Evolutionary conservation across 257 asterid species (phyloP).

Genomic region (Eucommia ulmoides): DNA sequence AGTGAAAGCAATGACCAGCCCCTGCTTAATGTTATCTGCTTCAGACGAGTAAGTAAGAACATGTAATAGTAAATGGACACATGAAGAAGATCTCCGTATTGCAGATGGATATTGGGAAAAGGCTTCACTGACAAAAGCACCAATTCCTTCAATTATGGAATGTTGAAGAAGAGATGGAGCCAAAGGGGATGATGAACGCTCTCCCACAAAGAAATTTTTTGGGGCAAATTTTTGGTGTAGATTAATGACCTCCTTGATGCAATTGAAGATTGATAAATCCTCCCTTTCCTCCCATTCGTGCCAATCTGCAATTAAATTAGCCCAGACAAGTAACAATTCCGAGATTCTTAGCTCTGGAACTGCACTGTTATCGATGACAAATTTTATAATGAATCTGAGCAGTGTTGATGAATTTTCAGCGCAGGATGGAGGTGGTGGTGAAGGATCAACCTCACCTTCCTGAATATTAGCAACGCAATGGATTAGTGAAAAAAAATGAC

Average conservation of each 20-base stretch:
- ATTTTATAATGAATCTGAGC: slow-evolving; percentile 25
- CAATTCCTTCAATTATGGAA: slow-evolving; percentile 30
- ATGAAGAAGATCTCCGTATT: slow-evolving; percentile 31
- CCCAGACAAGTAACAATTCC: slow-evolving; percentile 28
- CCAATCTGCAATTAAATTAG: slow-evolving; percentile 31
- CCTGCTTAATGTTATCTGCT: slow-evolving; percentile 19
- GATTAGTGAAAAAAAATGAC: slow-evolving; percentile 1
- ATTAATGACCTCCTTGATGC: slow-evolving; percentile 22
- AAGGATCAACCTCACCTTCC: slow-evolving; percentile 13
- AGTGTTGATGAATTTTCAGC: slow-evolving; percentile 22
- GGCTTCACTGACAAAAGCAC: slow-evolving; percentile 21
- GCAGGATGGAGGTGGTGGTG: slow-evolving; percentile 15
- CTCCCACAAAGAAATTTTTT: slow-evolving; percentile 16
- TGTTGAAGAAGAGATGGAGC: slow-evolving; percentile 19
- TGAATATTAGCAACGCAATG: slow-evolving; percentile 11
- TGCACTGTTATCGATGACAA: slow-evolving; percentile 12
- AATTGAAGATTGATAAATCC: slow-evolving; percentile 26
- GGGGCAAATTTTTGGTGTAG: slow-evolving; percentile 17
- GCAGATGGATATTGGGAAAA: slow-evolving; percentile 30
- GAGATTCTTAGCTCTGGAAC: slow-evolving; percentile 18
- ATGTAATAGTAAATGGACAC: slow-evolving; percentile 27
- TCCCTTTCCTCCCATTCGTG: slow-evolving; percentile 35
- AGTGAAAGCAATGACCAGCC: slow-evolving; percentile 17
- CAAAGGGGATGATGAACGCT: slow-evolving; percentile 17
- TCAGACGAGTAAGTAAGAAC: slow-evolving; percentile 16